Conservation (phyloP, 1,284 basidiomycete species). For the Waitea zeae region DNA sequence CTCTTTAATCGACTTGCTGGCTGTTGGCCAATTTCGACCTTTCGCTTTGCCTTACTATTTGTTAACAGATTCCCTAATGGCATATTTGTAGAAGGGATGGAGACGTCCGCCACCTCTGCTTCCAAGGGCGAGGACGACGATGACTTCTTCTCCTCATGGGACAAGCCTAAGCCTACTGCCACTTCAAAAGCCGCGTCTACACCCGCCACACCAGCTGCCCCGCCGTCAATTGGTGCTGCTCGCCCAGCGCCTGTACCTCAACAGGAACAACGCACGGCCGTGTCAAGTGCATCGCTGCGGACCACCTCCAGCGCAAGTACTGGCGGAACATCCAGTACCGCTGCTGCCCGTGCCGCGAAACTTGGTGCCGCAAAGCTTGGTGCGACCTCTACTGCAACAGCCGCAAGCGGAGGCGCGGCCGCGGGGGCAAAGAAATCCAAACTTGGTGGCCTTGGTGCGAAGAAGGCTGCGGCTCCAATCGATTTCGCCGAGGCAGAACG, state of each 20-base stretch:
- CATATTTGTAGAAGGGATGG: constrained; percentile 64
- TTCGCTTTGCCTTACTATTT: neutral
- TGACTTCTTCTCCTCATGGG: constrained; percentile 96
- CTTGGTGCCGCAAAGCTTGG: constrained; percentile 37
- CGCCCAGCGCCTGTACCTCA: no score
- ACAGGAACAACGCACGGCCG: constrained; percentile 35
- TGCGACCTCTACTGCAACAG: constrained; percentile 16
- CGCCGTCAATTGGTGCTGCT: constrained; percentile 37
- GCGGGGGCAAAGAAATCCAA: constrained; percentile 43
- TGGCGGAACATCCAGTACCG: no score
- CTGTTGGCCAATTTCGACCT: neutral
- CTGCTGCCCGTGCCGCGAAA: constrained; percentile 19
- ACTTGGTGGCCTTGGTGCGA: constrained; percentile 73
- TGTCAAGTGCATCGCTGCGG: constrained; percentile 41
- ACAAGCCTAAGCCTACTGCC: constrained; percentile 36
- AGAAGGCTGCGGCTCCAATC: constrained; percentile 61
- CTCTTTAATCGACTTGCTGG: no score
- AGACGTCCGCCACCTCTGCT: constrained; percentile 22
- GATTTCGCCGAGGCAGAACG: constrained; percentile 88
- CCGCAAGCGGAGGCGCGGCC: constrained; percentile 17
- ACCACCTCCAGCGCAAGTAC: constrained; percentile 24
- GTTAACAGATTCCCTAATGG: constrained; percentile 49
- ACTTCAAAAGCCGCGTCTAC: constrained; percentile 20
- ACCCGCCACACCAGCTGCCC: constrained; percentile 28
- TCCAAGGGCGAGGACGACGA: constrained; percentile 38